Conservation (phyloP, 441 rosid species). For the Theobroma grandiflorum region DNA sequence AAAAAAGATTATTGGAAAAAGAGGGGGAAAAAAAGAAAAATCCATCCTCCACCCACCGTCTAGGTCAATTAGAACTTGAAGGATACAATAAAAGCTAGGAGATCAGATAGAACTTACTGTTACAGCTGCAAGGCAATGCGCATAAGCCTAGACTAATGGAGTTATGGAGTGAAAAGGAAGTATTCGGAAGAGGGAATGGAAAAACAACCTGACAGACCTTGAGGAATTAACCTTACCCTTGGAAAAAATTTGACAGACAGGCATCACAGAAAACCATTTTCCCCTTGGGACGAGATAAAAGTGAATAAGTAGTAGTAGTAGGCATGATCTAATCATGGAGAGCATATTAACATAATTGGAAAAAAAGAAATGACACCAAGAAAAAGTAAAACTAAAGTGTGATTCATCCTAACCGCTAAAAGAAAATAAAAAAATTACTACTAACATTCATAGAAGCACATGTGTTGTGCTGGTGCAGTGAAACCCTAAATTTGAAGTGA, state of each 20-base stretch:
- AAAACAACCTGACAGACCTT: constrained; percentile 20
- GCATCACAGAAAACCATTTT: not conserved
- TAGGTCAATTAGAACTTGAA: constrained; percentile 12
- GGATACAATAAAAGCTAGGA: not conserved
- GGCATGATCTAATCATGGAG: not conserved
- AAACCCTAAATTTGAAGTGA: constrained; percentile 40
- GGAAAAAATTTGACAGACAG: constrained; percentile 9
- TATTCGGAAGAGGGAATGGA: not conserved
- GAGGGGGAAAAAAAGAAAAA: not conserved
- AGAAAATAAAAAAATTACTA: constrained; percentile 38
- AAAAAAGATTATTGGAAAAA: not conserved
- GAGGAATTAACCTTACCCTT: constrained; percentile 11
- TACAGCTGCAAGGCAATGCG: not conserved
- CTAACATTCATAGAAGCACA: not conserved
- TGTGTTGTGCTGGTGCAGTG: not conserved
- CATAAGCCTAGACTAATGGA: not conserved
- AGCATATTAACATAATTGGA: constrained; percentile 31
- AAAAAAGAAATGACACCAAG: constrained; percentile 33
- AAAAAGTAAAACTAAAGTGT: constrained; percentile 35
- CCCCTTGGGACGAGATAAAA: constrained; percentile 22
- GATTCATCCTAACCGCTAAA: constrained; percentile 25
- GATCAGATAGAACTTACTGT: constrained; percentile 20
- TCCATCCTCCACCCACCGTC: not conserved
- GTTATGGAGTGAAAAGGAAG: constrained; percentile 6
- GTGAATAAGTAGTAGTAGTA: not conserved